Percentiles rank a stretch among this genome's conserved stretches.
Evolutionary conservation across 108 stramenopile genomes (phyloP).

Genomic region (Cylindrotheca closterium): DNA sequence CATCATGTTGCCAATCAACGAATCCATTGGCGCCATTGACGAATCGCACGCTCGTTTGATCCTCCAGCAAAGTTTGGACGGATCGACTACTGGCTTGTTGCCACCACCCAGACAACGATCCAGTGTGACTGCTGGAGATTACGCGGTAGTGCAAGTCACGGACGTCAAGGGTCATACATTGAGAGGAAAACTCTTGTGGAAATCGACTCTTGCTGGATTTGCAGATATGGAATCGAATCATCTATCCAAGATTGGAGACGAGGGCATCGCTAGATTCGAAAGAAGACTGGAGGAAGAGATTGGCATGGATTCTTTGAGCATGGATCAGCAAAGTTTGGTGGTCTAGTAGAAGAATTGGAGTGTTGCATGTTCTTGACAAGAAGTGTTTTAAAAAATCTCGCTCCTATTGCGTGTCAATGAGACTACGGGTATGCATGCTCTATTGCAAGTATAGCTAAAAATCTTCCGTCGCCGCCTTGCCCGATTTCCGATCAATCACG

Average conservation of each 20-base stretch:
- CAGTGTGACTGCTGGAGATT: slow-evolving; percentile 60
- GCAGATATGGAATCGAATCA: slow-evolving; percentile 4
- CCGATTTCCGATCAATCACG: slow-evolving; percentile 63
- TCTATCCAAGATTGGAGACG: slow-evolving; percentile 3
- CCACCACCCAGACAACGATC: background rate
- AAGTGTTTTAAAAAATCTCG: too few species aligned
- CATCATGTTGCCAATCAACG: background rate
- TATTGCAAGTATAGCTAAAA: background rate
- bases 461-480: slow-evolving; percentile 44
- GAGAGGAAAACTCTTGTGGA: slow-evolving; percentile 68
- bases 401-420: too few species aligned
- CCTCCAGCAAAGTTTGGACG: background rate
- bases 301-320: background rate
- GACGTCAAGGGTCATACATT: slow-evolving; percentile 82
- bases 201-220: slow-evolving; percentile 41
- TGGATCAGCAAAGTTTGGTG: too few species aligned
- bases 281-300: background rate
- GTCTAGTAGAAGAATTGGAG: too few species aligned
- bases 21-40: background rate
- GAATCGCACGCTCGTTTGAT: background rate
- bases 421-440: too few species aligned
- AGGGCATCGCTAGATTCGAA: slow-evolving; percentile 6
- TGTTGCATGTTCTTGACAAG: too few species aligned
- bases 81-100: background rate
- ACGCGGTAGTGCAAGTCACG: slow-evolving; percentile 73